Evolutionary conservation across 305 asterid genomes (phyloP).

Genomic region (Fraxinus velutina): DNA sequence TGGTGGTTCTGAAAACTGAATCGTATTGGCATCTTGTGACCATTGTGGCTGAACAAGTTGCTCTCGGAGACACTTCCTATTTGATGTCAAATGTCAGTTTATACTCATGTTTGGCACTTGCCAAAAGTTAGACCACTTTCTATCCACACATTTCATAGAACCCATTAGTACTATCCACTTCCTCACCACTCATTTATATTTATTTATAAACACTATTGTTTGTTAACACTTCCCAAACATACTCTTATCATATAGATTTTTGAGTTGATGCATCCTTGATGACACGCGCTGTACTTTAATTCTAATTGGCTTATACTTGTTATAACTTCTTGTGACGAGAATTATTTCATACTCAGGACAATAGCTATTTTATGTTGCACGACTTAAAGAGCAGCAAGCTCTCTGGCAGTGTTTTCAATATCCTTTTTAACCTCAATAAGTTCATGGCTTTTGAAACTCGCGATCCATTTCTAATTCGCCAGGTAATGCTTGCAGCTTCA

Average conservation of each 20-base stretch:
- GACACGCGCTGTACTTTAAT: not conserved
- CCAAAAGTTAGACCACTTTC: not conserved
- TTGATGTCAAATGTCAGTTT: not conserved
- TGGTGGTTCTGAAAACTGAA: slow-evolving; percentile 16
- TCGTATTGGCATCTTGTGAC: slow-evolving; percentile 5
- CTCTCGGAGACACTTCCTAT: not conserved
- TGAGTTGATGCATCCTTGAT: slow-evolving; percentile 9
- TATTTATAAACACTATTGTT: not conserved
- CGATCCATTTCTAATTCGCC: slow-evolving; percentile 96
- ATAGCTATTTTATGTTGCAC: slow-evolving; percentile 62
- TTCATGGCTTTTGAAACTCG: slow-evolving; percentile 99
- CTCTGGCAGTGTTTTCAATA: slow-evolving; percentile 85
- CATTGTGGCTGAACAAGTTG: slow-evolving; percentile 8
- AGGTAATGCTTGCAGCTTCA: slow-evolving; percentile 43
- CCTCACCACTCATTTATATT: not conserved
- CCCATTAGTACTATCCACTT: not conserved
- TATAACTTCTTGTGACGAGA: slow-evolving; percentile 16
- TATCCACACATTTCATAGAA: not conserved
- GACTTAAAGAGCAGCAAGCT: slow-evolving; percentile 86
- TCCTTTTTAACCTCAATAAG: slow-evolving; percentile 94
- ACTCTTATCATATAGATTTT: not conserved
- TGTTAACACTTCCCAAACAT: not conserved
- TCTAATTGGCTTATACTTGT: not conserved
- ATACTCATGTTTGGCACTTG: not conserved
- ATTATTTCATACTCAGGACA: slow-evolving; percentile 59